Percentiles rank a stretch among this genome's conserved stretches.
Evolutionary conservation across 225 moss, liverwort and hornwort species (phyloP).

Genomic region (Marchantia paleacea): DNA sequence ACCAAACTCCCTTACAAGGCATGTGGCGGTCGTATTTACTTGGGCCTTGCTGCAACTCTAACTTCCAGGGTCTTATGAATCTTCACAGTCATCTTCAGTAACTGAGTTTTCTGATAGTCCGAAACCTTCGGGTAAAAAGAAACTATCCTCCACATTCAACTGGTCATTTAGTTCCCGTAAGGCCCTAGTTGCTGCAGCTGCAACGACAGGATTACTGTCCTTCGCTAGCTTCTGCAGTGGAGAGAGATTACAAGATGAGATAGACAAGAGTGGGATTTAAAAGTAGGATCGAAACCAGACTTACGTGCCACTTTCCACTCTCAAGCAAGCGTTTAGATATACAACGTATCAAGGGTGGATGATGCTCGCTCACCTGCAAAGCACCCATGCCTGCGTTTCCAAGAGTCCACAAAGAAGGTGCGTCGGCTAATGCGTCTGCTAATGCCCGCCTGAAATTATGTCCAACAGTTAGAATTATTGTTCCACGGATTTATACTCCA

Average conservation of each 20-base stretch:
- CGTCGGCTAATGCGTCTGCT: conserved; percentile 78
- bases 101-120: conserved; percentile 6
- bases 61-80: not conserved
- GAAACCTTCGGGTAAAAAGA: conserved; percentile 21
- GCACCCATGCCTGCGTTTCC: conserved; percentile 96
- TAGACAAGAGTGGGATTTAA: not conserved
- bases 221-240: conserved; percentile 64
- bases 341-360: not conserved
- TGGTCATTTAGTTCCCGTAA: conserved; percentile 66
- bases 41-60: not conserved
- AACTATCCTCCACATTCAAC: conserved; percentile 40
- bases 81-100: conserved; percentile 29
- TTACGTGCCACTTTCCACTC: not conserved
- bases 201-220: conserved; percentile 76
- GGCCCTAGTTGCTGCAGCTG: conserved; percentile 77
- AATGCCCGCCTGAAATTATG: conserved; percentile 56
- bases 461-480: too few relatives aligned
- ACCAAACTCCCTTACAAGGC: not conserved
- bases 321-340: not conserved
- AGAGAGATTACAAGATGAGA: not conserved
- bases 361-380: conserved; percentile 56
- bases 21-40: not conserved
- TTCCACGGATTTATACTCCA: too few relatives aligned
- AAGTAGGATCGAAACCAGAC: not conserved
- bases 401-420: conserved; percentile 90